phyloP scores from a whole-genome alignment of 2,329 filamentous ascomycete genomes.

The Coleophoma eucalyptorum region DNA sequence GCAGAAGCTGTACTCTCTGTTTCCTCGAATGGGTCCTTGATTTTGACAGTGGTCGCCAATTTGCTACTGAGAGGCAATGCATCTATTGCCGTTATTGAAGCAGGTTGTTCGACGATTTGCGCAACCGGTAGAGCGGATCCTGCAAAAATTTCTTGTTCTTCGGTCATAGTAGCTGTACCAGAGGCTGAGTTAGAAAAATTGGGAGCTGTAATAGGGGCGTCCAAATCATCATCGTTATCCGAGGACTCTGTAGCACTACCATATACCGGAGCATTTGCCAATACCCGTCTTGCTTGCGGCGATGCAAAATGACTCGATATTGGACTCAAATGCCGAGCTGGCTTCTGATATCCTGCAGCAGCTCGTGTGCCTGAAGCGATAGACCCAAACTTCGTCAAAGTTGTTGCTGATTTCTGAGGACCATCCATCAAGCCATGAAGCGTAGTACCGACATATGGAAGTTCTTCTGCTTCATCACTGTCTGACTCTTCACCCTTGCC shows the following conservation, averaged over 20 bases:
- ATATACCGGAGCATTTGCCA: background rate
- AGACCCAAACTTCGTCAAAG: constrained; percentile 20
- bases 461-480: constrained; percentile 17
- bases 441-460: constrained; percentile 32
- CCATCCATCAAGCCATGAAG: constrained; percentile 41
- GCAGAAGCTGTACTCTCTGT: background rate
- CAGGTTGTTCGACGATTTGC: too few species aligned
- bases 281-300: background rate
- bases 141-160: too few species aligned
- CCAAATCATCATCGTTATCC: constrained; percentile 23
- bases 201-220: constrained; percentile 16
- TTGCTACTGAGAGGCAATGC: background rate
- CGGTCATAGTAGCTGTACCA: too few species aligned
- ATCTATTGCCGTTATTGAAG: too few species aligned
- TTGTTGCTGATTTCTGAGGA: constrained; percentile 25
- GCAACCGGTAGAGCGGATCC: too few species aligned
- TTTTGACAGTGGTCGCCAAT: background rate
- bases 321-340: constrained; percentile 8
- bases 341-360: constrained; percentile 25
- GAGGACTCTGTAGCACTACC: constrained; percentile 12
- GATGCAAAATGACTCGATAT: constrained; percentile 9
- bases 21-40: background rate
- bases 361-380: constrained; percentile 20
- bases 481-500: constrained; percentile 23
- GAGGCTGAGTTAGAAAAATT: background rate